These are phyloP conservation scores for Chionographis japonica DNA, from an alignment of 106 monocot species.

Conservation along the genomic window DNA sequence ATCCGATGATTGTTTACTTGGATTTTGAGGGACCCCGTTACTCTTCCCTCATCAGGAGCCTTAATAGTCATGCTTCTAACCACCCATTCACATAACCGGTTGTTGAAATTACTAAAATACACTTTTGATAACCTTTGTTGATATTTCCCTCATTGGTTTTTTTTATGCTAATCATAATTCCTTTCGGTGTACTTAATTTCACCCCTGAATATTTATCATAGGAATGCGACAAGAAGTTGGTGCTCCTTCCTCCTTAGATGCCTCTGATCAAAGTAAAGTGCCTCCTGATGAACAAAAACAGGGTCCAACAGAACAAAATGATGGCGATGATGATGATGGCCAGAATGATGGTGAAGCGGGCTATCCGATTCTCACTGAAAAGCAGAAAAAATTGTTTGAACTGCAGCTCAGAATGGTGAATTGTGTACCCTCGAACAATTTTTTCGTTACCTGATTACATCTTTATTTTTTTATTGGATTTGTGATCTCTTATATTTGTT, in stretches of 20 bases:
- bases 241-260: slow-evolving; percentile 7
- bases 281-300: slow-evolving; percentile 13
- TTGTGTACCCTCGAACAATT: no score
- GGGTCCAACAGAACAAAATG: slow-evolving; percentile 13
- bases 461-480: not conserved
- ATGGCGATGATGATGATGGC: slow-evolving; percentile 11
- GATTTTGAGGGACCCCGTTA: no score
- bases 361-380: slow-evolving; percentile 66
- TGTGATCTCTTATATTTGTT: not conserved
- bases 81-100: no score
- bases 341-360: slow-evolving; percentile 36
- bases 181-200: not conserved
- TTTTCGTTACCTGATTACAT: not conserved
- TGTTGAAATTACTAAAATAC: no score
- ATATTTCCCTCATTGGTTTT: no score
- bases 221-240: slow-evolving; percentile 22
- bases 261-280: slow-evolving; percentile 23
- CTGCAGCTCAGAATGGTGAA: slow-evolving; percentile 86
- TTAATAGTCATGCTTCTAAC: no score
- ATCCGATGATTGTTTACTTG: no score
- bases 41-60: no score
- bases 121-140: no score
- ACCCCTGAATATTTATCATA: not conserved
- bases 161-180: not conserved
- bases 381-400: slow-evolving; percentile 82